Conservation (phyloP, 78 protist genomes). For the Monocercomonoides exilis region DNA sequence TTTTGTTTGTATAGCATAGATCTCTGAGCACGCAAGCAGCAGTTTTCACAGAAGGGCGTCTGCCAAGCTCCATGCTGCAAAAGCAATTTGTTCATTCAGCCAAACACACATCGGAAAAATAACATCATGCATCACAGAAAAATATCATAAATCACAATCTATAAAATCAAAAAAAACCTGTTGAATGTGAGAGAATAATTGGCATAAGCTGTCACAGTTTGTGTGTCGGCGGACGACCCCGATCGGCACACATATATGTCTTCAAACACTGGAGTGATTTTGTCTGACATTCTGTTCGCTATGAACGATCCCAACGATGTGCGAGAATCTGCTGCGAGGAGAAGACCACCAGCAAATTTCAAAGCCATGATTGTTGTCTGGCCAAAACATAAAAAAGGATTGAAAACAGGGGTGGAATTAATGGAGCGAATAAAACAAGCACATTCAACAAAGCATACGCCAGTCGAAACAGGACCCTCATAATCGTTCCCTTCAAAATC, state of each 20-base stretch:
- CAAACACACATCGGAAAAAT: too few species aligned
- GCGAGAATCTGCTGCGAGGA: neutral
- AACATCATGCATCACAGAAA: too few species aligned
- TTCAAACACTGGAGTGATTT: neutral
- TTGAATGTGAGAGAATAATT: neutral
- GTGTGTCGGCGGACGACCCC: slow-evolving; percentile 10
- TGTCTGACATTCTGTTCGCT: slow-evolving; percentile 10
- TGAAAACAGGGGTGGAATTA: too few species aligned
- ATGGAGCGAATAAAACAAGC: too few species aligned
- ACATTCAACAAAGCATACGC: too few species aligned
- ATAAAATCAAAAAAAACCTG: too few species aligned
- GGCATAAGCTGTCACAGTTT: neutral
- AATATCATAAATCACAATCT: too few species aligned
- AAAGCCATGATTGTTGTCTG: neutral
- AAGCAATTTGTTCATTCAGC: too few species aligned
- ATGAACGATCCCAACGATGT: neutral
- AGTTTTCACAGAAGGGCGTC: neutral
- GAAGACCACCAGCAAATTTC: slow-evolving; percentile 1
- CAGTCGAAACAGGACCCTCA: too few species aligned
- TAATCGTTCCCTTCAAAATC: too few species aligned
- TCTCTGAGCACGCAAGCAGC: neutral
- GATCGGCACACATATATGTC: slow-evolving; percentile 10
- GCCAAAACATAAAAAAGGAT: too few species aligned
- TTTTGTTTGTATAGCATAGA: neutral
- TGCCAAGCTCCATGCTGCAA: neutral